phyloP scores from a whole-genome alignment of 306 rosid species.

The Parietaria judaica region DNA sequence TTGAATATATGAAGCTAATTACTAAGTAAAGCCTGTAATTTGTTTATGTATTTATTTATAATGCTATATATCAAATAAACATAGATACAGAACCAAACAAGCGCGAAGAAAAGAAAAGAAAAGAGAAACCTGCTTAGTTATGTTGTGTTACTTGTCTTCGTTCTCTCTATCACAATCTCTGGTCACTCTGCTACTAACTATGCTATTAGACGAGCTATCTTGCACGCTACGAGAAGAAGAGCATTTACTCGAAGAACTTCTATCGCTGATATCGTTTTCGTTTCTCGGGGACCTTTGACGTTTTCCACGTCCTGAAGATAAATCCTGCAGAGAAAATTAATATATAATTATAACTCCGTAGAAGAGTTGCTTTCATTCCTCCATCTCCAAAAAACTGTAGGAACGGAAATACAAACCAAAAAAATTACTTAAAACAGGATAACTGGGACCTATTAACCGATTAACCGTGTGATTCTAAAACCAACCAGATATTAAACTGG shows the following conservation, averaged over 20 bases:
- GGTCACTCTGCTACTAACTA: conserved; percentile 36
- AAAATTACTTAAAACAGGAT: no score
- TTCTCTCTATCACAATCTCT: conserved; percentile 30
- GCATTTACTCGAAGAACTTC: conserved; percentile 59
- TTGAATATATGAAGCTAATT: no score
- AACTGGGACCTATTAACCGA: no score
- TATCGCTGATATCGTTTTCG: conserved; percentile 38
- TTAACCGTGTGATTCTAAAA: no score
- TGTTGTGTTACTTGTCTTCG: conserved; percentile 3
- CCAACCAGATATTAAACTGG: no score
- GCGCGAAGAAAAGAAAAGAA: background rate
- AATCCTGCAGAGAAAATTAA: conserved; percentile 38
- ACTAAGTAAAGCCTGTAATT: no score
- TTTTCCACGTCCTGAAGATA: conserved; percentile 37
- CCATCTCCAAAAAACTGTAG: background rate
- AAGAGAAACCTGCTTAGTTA: conserved; percentile 5
- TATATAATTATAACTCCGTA: background rate
- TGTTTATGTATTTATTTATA: no score
- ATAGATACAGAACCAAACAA: background rate
- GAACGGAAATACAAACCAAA: background rate
- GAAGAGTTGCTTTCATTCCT: background rate
- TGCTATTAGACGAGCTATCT: conserved; percentile 64
- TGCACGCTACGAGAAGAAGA: conserved; percentile 57
- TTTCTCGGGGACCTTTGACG: conserved; percentile 32
- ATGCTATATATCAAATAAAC: background rate